Evolutionary conservation across 2,329 filamentous ascomycete genomes (phyloP).

Genomic region (Blastomyces gilchristii): DNA sequence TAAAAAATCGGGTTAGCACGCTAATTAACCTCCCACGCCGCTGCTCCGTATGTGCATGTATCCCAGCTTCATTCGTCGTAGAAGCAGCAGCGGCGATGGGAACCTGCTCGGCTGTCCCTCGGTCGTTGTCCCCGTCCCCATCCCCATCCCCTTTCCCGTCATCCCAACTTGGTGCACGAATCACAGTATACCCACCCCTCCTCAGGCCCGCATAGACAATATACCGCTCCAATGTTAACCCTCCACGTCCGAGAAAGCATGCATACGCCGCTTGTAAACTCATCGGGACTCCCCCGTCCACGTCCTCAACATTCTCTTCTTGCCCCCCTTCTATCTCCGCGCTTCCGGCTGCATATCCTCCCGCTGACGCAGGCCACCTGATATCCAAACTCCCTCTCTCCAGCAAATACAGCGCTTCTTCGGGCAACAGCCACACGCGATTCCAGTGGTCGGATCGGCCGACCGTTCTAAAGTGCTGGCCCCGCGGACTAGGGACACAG

Average conservation of each 20-base stretch:
- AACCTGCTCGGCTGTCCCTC: conserved; percentile 6
- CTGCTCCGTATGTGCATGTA: background rate
- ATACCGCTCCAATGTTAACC: conserved; percentile 64
- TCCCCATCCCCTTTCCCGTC: conserved; percentile 26
- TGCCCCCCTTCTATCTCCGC: conserved; percentile 33
- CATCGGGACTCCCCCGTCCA: conserved; percentile 63
- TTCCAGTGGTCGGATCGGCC: conserved; percentile 57
- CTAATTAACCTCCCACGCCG: conserved; percentile 21
- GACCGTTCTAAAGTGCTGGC: conserved; percentile 63
- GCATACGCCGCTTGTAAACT: conserved; percentile 86
- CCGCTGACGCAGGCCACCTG: conserved; percentile 57
- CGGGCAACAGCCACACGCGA: conserved; percentile 73
- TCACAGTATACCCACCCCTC: conserved; percentile 69
- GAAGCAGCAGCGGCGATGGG: background rate
- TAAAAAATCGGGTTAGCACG: conserved; percentile 26
- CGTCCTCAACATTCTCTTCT: conserved; percentile 33
- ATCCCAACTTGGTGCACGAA: conserved; percentile 54
- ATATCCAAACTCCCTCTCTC: conserved; percentile 82
- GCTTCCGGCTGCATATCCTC: conserved; percentile 8
- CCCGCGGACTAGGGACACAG: conserved; percentile 60
- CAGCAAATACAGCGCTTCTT: conserved; percentile 81
- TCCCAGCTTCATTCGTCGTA: background rate
- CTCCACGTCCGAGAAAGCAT: conserved; percentile 61
- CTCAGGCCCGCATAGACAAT: conserved; percentile 81
- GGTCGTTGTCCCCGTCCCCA: conserved; percentile 21